Percentiles rank a stretch among this genome's conserved stretches.
These are phyloP conservation scores for Linum lewisii DNA, from an alignment of 345 rosid species.

Conservation along the genomic window DNA sequence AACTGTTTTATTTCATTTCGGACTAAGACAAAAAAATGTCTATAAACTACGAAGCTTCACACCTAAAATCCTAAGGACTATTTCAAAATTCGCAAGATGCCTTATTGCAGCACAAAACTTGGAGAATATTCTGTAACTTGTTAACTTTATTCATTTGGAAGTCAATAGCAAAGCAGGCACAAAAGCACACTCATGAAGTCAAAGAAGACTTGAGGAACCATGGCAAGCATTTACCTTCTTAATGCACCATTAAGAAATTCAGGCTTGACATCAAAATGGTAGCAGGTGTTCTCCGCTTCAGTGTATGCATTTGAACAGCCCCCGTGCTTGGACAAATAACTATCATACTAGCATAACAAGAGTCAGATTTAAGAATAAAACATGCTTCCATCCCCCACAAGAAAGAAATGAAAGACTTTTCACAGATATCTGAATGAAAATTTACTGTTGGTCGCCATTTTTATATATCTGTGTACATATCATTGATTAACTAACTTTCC, in stretches of 20 bases:
- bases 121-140: not conserved
- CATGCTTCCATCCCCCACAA: not conserved
- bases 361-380: conserved; percentile 29
- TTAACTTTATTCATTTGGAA: not conserved
- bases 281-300: conserved; percentile 89
- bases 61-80: too few species aligned
- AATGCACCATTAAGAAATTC: conserved; percentile 86
- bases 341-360: conserved; percentile 78
- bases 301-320: conserved; percentile 98
- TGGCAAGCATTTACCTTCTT: conserved; percentile 45
- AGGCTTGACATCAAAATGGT: conserved; percentile 88
- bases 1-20: too few species aligned
- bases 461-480: not conserved
- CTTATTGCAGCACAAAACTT: too few species aligned
- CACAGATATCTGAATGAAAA: not conserved
- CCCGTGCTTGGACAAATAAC: conserved; percentile 97
- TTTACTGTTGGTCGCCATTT: not conserved
- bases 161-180: not conserved
- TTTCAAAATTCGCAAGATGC: too few species aligned
- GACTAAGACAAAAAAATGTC: too few species aligned
- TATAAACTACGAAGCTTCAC: too few species aligned
- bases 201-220: conserved; percentile 1
- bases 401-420: not conserved
- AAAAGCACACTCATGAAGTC: not conserved
- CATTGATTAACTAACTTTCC: not conserved